Evolutionary conservation across 164 flowering plant species (phyloP).

Genomic region (Stephania japonica): DNA sequence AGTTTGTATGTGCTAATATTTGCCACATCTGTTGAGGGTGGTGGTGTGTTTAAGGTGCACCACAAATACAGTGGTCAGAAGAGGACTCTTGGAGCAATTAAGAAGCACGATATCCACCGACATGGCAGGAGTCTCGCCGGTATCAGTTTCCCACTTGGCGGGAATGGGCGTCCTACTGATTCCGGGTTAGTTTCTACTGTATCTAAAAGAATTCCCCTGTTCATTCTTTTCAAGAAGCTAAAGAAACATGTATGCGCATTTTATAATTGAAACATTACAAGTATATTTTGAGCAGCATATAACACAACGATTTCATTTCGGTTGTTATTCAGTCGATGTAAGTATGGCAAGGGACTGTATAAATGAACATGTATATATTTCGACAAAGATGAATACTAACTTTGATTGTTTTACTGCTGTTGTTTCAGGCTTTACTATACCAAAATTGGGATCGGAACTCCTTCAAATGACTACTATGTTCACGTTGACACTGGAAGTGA

Average conservation of each 20-base stretch:
- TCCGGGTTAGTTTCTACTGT: slow-evolving; percentile 37
- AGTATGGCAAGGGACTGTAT: no score
- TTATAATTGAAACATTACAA: no score
- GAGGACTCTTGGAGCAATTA: slow-evolving; percentile 31
- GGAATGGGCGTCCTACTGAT: slow-evolving; percentile 53
- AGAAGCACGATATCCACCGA: slow-evolving; percentile 51
- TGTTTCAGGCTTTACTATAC: slow-evolving; percentile 72
- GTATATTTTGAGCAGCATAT: no score
- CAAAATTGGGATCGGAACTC: slow-evolving; percentile 79
- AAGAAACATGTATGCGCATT: no score
- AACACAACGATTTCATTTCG: no score
- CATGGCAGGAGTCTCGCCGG: slow-evolving; percentile 48
- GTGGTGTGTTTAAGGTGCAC: slow-evolving; percentile 44
- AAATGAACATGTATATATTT: no score
- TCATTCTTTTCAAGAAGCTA: no score
- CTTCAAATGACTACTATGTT: slow-evolving; percentile 64
- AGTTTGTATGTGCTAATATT: background rate
- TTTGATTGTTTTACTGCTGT: no score
- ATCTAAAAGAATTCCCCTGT: no score
- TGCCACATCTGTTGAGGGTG: background rate
- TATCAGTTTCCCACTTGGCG: slow-evolving; percentile 65
- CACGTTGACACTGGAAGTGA: slow-evolving; percentile 96
- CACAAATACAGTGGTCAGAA: slow-evolving; percentile 43
- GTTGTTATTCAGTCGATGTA: no score
- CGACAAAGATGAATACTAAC: no score